Conservation (phyloP, 1,139 yeast genomes). For the Petasospora rhodanensis region DNA sequence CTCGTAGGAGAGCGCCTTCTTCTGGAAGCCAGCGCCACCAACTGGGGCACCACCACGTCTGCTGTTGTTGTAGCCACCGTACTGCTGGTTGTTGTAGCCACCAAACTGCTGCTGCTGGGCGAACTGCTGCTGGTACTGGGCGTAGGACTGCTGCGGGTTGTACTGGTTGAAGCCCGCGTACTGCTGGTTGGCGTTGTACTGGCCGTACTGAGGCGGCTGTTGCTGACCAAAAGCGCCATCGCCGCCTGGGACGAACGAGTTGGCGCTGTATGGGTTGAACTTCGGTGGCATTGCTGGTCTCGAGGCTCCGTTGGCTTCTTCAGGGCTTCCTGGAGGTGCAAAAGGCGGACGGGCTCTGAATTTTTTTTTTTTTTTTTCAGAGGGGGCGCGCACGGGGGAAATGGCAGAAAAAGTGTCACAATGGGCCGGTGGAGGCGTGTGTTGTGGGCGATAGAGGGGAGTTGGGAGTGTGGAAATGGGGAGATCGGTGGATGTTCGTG, state of each 20-base stretch:
- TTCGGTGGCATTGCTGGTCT: slow-evolving; percentile 30
- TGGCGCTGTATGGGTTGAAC: slow-evolving; percentile 22
- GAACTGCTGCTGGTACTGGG: slow-evolving; percentile 8
- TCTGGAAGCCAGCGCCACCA: slow-evolving; percentile 15
- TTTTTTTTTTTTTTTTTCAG: too few species aligned
- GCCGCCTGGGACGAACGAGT: slow-evolving; percentile 18
- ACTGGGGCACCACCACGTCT: slow-evolving; percentile 8
- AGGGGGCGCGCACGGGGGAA: too few species aligned
- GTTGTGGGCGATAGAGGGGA: too few species aligned
- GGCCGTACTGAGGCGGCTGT: slow-evolving; percentile 3
- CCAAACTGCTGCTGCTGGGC: slow-evolving; percentile 1
- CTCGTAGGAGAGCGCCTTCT: slow-evolving; percentile 23
- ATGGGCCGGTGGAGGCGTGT: too few species aligned
- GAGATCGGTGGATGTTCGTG: too few species aligned
- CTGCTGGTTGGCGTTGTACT: slow-evolving; percentile 5
- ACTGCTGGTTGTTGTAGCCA: slow-evolving; percentile 1
- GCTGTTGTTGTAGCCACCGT: slow-evolving; percentile 7
- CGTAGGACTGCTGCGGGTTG: too few species aligned
- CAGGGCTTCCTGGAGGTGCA: too few species aligned
- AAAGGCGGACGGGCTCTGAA: too few species aligned
- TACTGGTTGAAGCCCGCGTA: slow-evolving; percentile 6
- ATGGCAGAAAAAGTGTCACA: too few species aligned
- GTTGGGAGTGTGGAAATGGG: too few species aligned
- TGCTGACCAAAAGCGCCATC: slow-evolving; percentile 6
- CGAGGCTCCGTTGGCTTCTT: too few species aligned